These are phyloP conservation scores for Pugionium dolabratum DNA, from an alignment of 345 rosid species.

Conservation along the genomic window DNA sequence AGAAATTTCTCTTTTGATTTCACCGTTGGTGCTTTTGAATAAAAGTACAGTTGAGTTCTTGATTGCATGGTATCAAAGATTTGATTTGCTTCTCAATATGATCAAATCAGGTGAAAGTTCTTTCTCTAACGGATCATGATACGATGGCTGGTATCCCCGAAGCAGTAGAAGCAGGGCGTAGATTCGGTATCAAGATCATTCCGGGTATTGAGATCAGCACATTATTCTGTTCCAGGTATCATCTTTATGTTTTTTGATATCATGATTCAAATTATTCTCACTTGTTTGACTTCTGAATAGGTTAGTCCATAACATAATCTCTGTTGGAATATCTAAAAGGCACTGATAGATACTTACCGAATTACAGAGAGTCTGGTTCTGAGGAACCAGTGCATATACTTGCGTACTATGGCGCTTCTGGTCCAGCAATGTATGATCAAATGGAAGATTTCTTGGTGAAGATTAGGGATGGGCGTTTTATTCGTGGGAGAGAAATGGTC, in stretches of 20 bases:
- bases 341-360: slow-evolving; percentile 27
- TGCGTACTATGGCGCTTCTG: slow-evolving; percentile 92
- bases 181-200: slow-evolving; percentile 78
- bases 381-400: slow-evolving; percentile 95
- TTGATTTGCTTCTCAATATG: slow-evolving; percentile 43
- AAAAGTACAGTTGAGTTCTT: background rate
- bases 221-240: slow-evolving; percentile 68
- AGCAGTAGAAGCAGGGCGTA: slow-evolving; percentile 80
- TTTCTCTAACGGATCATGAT: slow-evolving; percentile 94
- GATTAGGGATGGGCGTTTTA: slow-evolving; percentile 85
- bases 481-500: slow-evolving; percentile 83
- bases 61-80: slow-evolving; percentile 2
- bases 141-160: slow-evolving; percentile 87
- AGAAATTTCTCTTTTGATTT: background rate
- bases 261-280: too few species aligned
- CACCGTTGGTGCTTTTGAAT: background rate
- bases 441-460: slow-evolving; percentile 64
- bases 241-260: slow-evolving; percentile 12
- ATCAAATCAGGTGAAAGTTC: slow-evolving; percentile 88
- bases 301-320: background rate
- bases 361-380: slow-evolving; percentile 50
- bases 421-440: slow-evolving; percentile 63
- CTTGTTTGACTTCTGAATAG: background rate
- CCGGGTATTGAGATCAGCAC: slow-evolving; percentile 97
- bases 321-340: background rate